Base-by-base conservation (phyloP, 257 asterid genomes). In the Przewalskia tangutica region DNA sequence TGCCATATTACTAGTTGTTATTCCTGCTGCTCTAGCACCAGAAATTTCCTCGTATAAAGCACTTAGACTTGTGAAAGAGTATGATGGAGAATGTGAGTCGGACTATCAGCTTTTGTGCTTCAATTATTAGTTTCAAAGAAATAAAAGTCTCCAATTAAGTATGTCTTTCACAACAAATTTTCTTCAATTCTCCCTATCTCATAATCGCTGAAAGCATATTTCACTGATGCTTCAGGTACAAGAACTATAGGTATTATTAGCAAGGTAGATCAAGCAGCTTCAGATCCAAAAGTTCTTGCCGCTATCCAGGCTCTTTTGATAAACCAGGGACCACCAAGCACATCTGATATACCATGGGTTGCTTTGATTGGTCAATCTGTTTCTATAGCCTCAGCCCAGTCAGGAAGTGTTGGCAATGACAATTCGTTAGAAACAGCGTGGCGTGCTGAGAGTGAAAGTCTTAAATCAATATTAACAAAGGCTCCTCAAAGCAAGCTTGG, bases 401-500 rank as follows among this genome's bases (percentile, higher is more conserved):
- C 87, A 67, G 87, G 86, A 56, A 79, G 59, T 80, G 83, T 79
- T 55, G 86, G 87, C 62, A 70, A 83, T 14, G 87, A 84, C 18
- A 84, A 82, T 77, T 85, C 87, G 34, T 56, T 82, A 60, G 87
- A 85, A 82, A 85, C 85, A 65, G 83, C 87, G 11, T 85, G 85
- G 85, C 51, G 85, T 10, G 87, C 85, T 82, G 87, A 85, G 81
- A 82, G 70, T 78, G 87, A 85, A 82, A 82, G 85, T 71, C 81
- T 82, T 54, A 85, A 82, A 59, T 85, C 87, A 17, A 85, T 85
- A 40, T 82, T 85, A 73, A 59, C 87, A 54, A 79, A 82, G 55
- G 85, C 87, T 23, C 85, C 87, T 79, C 87, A 85, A 54, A 85
- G 62, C 81, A 85, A 85, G 85, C 81, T 85, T 78, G 87, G 87